Conservation (phyloP, 1,284 basidiomycete genomes). For the Leccinum solheimii region DNA sequence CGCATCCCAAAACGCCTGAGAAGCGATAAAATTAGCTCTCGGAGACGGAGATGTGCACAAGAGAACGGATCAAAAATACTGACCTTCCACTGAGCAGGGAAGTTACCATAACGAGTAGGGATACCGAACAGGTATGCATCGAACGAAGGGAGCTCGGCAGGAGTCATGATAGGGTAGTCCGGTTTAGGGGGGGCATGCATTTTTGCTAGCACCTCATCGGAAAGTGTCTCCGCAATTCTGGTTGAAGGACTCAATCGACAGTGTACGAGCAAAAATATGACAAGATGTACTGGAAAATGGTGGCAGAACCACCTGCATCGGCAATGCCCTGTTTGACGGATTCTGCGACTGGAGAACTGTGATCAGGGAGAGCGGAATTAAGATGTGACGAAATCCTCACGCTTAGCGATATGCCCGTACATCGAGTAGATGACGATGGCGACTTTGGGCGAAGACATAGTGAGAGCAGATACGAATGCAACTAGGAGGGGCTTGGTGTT, state of each 20-base stretch:
- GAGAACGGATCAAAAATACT: constrained; percentile 2
- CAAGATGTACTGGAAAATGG: constrained; percentile 42
- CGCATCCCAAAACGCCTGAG: constrained; percentile 48
- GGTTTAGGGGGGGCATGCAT: constrained; percentile 52
- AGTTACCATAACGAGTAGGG: constrained; percentile 48
- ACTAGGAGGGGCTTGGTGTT: background rate
- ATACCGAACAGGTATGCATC: constrained; percentile 45
- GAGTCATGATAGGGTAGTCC: constrained; percentile 49
- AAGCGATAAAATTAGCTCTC: constrained; percentile 7
- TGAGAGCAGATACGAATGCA: background rate
- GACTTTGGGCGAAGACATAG: constrained; percentile 37
- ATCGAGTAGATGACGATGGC: constrained; percentile 52
- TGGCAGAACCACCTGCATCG: constrained; percentile 47
- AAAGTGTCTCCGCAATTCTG: constrained; percentile 56
- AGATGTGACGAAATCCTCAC: constrained; percentile 24
- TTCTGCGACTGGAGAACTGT: constrained; percentile 44
- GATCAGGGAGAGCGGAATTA: background rate
- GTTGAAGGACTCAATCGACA: background rate
- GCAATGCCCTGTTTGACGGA: constrained; percentile 49
- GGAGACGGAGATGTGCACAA: background rate
- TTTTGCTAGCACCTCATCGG: constrained; percentile 52
- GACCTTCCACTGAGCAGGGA: constrained; percentile 40
- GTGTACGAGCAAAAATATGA: background rate
- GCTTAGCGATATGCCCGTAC: constrained; percentile 49
- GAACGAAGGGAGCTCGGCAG: constrained; percentile 43